phyloP scores from a whole-genome alignment of 2,329 filamentous ascomycete genomes.

The Stagonosporopsis cucurbitacearum region DNA sequence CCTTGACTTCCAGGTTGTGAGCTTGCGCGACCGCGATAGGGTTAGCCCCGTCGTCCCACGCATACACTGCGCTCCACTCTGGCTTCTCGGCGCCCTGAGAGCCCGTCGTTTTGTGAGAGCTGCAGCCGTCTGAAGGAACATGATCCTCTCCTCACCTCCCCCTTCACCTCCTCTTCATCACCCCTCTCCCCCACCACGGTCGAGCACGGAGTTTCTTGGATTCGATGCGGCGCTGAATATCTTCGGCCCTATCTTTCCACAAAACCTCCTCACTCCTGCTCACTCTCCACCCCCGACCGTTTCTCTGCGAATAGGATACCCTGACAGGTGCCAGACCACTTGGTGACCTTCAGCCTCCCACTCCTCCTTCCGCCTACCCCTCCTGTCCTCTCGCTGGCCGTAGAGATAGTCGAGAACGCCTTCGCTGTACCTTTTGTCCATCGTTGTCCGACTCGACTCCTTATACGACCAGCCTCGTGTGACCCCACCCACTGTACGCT shows the following conservation, averaged over 20 bases:
- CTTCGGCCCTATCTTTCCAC: conserved; percentile 44
- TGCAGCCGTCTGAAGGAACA: conserved; percentile 44
- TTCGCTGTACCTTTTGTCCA: conserved; percentile 40
- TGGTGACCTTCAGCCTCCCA: conserved; percentile 33
- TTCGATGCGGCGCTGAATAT: conserved; percentile 48
- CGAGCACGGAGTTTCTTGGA: conserved; percentile 49
- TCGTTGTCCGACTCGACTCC: conserved; percentile 40
- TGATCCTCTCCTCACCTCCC: conserved; percentile 37
- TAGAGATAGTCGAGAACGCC: conserved; percentile 30
- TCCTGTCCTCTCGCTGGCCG: conserved; percentile 42
- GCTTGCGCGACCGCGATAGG: conserved; percentile 23
- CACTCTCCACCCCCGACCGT: conserved; percentile 43
- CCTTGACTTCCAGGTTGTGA: conserved; percentile 40
- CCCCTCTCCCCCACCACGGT: conserved; percentile 42
- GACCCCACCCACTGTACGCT: conserved; percentile 22
- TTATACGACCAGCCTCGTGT: conserved; percentile 39
- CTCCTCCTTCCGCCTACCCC: conserved; percentile 27
- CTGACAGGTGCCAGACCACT: conserved; percentile 39
- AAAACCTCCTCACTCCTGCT: conserved; percentile 47
- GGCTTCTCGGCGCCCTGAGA: conserved; percentile 37
- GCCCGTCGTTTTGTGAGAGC: conserved; percentile 46
- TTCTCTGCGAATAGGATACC: conserved; percentile 42
- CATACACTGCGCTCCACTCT: conserved; percentile 30
- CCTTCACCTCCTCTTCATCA: conserved; percentile 35
- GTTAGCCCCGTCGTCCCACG: conserved; percentile 16